Evolutionary conservation across 371 early-diverging fungal genomes (phyloP), one percentile per base, ranked within the genome.

Genomic region (Zopfochytrium polystomum): DNA sequence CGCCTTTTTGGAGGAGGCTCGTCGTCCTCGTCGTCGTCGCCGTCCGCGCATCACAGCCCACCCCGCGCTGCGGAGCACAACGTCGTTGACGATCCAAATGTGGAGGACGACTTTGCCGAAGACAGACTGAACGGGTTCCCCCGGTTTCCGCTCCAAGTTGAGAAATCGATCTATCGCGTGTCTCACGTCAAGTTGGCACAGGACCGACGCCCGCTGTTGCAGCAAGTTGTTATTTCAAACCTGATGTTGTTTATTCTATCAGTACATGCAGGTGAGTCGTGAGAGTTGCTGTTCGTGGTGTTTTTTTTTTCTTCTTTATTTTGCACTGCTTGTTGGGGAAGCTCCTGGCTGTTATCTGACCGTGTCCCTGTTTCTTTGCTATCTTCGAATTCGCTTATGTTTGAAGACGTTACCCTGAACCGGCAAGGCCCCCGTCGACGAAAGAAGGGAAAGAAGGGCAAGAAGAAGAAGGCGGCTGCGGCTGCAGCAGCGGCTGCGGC

Each of bases 191-290:
- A 97, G 72, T 78, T 97, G 22, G 90, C 95, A 26, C 90, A 92
- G 65, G 88, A 88, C 6, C 81, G 92, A 25, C 84, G 95, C 4
- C 91, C 95, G 1, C 78, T 97, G 22, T 74, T 82, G 49, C 90
- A 97, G 52, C 95, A 97, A 70, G 97, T 97, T 3, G 70, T 92
- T 58, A 88, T 97, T 31, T 90, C 91, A 23, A 97, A 97, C 63
- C 83, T 94, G 71, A 93, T 97, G 94, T 88, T 95, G 72, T 93
- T 91, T 87, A 95, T 94, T 68, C 77, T 96, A 7, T 78, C 85
- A 1, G 80, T 89, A 18, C 85, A 89, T 57, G 73, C 74, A 6
- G 38, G 38, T 38, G 18, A 38, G 11, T 38, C n/a, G n/a, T n/a
- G n/a, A n/a, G n/a, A n/a, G n/a, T n/a, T n/a, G n/a, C n/a, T n/a